Conservation (phyloP, 2,329 filamentous ascomycete genomes). For the Beauveria medogensis region DNA sequence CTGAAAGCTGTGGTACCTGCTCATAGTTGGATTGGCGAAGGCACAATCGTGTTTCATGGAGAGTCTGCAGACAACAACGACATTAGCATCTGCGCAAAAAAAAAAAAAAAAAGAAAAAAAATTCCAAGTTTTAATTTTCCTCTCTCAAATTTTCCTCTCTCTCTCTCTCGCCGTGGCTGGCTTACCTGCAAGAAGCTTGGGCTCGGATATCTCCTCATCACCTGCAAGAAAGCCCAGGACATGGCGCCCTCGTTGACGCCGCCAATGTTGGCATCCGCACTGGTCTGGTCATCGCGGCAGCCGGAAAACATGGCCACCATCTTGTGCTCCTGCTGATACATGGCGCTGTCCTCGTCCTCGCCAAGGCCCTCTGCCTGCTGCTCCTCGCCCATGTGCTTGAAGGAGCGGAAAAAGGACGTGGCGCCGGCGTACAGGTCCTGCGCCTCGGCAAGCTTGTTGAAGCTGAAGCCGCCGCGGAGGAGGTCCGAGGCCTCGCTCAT, state of each 20-base stretch:
- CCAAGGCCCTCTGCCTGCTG: conserved; percentile 1
- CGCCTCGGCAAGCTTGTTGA: conserved; percentile 10
- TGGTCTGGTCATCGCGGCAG: conserved; percentile 78
- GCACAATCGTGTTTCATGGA: conserved; percentile 6
- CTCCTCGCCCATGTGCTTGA: conserved; percentile 10
- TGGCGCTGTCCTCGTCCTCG: not conserved
- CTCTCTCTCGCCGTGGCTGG: not conserved
- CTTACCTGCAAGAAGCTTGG: conserved; percentile 6
- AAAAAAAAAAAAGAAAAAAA: too few species aligned
- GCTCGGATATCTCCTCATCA: conserved; percentile 3
- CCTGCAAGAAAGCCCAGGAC: conserved; percentile 10
- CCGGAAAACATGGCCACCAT: conserved; percentile 82
- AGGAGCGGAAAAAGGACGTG: conserved; percentile 9
- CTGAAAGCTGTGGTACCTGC: conserved; percentile 10
- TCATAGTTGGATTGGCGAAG: conserved; percentile 10
- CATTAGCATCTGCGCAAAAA: not conserved
- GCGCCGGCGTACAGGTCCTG: conserved; percentile 9
- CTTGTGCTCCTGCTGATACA: conserved; percentile 10
- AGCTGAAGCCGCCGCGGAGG: conserved; percentile 7
- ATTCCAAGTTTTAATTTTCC: too few species aligned
- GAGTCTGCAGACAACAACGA: not conserved
- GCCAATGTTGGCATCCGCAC: conserved; percentile 7
- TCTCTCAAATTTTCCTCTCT: too few species aligned
- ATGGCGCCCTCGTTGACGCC: conserved; percentile 10
- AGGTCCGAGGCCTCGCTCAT: conserved; percentile 8